Base-by-base conservation (phyloP, 495 filamentous ascomycete species). In the Podospora didyma region DNA sequence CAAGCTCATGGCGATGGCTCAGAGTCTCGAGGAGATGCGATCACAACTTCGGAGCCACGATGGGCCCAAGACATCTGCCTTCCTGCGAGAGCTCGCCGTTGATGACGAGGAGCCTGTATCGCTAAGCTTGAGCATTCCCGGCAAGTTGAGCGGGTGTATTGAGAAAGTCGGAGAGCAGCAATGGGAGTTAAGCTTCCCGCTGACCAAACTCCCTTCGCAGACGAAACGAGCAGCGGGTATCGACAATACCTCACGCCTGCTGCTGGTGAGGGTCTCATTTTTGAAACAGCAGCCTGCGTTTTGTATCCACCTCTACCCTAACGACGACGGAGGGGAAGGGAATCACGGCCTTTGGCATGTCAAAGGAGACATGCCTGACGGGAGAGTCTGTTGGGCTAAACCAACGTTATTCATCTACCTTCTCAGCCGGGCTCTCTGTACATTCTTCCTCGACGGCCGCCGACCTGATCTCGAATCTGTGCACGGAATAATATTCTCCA, bases 251-350 rank as follows among this genome's bases (percentile, higher is more conserved):
- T 47, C 53, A 3, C 58, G 58, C 5, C 22, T 61, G 19, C 42
- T 61, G 7, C 53, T 61, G 6, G 58, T 61, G 31, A 61, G 58
- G 35, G 42, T 61, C 34, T 57, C 53, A n/a, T 44, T 53, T 17
- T 19, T 47, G 22, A 52, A 48, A 10, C 58, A 53, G 19, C 58
- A 52, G 34, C 58, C 58, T 16, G 39, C 53, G 7, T 61, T 61
- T 39, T 61, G 58, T 45, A 52, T 57, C 21, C 58, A 61, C 34
- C 51, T 56, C 12, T 31, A 42, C 53, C 58, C 58, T 11, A 61
- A 51, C 19, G 52, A 61, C 11, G 58, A 57, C 10, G 48, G 42
- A 10, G 41, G 23, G 7, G 39, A 47, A 14, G 21, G 52, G 17
- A 35, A 51, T 14, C 58, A 61, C 23, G 45, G 42, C 10, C 47